Evolutionary conservation across 106 monocot species (phyloP).

Genomic region (Dendrobium nobile): DNA sequence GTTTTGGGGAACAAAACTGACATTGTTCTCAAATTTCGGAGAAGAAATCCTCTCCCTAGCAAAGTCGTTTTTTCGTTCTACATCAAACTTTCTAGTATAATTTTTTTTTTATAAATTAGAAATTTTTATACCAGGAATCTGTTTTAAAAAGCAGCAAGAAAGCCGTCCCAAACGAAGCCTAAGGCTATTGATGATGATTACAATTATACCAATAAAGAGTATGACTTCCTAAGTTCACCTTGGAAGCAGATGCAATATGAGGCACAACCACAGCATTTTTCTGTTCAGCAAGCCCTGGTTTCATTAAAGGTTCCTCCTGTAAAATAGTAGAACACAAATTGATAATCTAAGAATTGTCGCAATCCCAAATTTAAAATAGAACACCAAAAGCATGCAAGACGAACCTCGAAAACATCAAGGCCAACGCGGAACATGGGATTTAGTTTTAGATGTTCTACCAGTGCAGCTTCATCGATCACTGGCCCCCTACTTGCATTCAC

Average conservation of each 20-base stretch:
- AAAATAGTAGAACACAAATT: not conserved
- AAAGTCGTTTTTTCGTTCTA: no score
- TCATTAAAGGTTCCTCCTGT: slow-evolving; percentile 98
- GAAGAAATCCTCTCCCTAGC: no score
- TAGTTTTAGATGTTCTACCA: slow-evolving; percentile 91
- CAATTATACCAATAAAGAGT: no score
- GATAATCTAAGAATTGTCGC: not conserved
- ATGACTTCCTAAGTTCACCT: slow-evolving; percentile 33
- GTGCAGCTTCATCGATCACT: slow-evolving; percentile 85
- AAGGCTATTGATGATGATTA: no score
- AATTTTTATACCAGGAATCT: no score
- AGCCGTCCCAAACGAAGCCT: no score
- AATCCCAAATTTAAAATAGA: not conserved
- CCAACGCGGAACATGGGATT: slow-evolving; percentile 98
- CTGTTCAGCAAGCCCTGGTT: slow-evolving; percentile 88
- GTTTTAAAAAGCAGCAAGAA: no score
- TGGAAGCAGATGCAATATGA: slow-evolving; percentile 98
- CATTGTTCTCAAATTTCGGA: no score
- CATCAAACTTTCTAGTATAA: no score
- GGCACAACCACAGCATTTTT: slow-evolving; percentile 95
- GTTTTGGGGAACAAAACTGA: no score
- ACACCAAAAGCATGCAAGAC: not conserved
- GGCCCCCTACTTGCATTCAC: slow-evolving; percentile 97
- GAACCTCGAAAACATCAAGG: slow-evolving; percentile 97
- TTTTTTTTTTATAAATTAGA: no score